phyloP scores from a whole-genome alignment of 768 basidiomycete genomes.

The Chlorophyllum brunneum region DNA sequence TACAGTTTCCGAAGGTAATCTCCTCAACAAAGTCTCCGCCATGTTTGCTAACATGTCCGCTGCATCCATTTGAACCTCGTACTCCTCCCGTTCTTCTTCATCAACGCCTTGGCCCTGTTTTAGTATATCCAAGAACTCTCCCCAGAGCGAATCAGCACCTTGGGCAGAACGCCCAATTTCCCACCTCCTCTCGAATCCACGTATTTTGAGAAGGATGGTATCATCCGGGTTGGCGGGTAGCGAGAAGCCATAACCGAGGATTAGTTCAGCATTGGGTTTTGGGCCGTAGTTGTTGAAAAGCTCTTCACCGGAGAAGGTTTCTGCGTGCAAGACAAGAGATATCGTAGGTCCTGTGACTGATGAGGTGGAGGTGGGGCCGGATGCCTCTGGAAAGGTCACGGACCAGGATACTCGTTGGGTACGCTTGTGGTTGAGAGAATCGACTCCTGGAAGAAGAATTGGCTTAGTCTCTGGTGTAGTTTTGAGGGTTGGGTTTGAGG shows the following conservation, averaged over 20 bases:
- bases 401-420: slow-evolving; percentile 83
- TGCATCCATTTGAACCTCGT: slow-evolving; percentile 68
- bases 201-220: slow-evolving; percentile 76
- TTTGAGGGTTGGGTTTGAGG: slow-evolving; percentile 33
- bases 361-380: slow-evolving; percentile 10
- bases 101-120: slow-evolving; percentile 21
- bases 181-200: slow-evolving; percentile 53
- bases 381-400: slow-evolving; percentile 36
- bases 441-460: slow-evolving; percentile 82
- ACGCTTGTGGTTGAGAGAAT: slow-evolving; percentile 82
- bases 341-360: slow-evolving; percentile 34
- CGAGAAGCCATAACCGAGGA: slow-evolving; percentile 91
- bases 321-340: slow-evolving; percentile 56
- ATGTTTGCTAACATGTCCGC: slow-evolving; percentile 65
- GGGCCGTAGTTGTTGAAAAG: slow-evolving; percentile 91
- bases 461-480: slow-evolving; percentile 51
- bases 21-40: slow-evolving; percentile 47
- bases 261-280: slow-evolving; percentile 86
- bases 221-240: slow-evolving; percentile 80
- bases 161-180: slow-evolving; percentile 55
- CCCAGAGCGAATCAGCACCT: slow-evolving; percentile 60
- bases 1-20: slow-evolving; percentile 37
- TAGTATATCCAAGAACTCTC: slow-evolving; percentile 35
- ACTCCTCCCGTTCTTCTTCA: slow-evolving; percentile 27
- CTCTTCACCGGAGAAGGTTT: slow-evolving; percentile 43